These are phyloP conservation scores for Picochlorum sp. DNA, from an alignment of 139 green algal species.

Conservation along the genomic window DNA sequence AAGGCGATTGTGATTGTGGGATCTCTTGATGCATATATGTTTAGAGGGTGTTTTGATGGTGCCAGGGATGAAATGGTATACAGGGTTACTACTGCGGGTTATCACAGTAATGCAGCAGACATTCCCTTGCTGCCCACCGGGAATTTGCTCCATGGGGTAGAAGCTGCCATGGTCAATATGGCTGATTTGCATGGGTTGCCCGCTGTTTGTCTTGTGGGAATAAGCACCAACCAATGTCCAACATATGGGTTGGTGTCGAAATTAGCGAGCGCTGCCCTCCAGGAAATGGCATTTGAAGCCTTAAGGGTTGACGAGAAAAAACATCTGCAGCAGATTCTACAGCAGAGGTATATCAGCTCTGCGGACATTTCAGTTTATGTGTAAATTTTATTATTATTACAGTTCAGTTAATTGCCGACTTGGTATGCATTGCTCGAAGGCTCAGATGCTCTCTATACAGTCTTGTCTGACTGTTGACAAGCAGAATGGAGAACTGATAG, in stretches of 20 bases:
- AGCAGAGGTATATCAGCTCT: too few species aligned
- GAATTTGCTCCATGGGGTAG: not conserved
- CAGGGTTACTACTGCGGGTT: not conserved
- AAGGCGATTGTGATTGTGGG: not conserved
- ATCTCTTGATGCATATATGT: not conserved
- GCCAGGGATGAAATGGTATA: not conserved
- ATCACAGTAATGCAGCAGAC: not conserved
- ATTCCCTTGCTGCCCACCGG: not conserved
- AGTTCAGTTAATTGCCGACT: too few species aligned
- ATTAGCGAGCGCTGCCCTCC: too few species aligned
- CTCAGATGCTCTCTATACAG: too few species aligned
- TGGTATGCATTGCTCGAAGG: too few species aligned
- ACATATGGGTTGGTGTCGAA: not conserved
- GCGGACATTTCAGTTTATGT: too few species aligned
- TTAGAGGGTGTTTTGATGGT: constrained; percentile 6
- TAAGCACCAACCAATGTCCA: not conserved
- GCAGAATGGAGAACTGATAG: constrained; percentile 1
- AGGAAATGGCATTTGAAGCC: too few species aligned
- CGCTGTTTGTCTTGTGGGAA: not conserved
- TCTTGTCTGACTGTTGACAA: too few species aligned
- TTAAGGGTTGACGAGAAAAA: too few species aligned
- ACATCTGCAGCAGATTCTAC: too few species aligned
- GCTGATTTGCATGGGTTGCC: not conserved
- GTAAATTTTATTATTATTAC: too few species aligned
- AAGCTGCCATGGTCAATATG: not conserved